Percentiles rank a stretch among this genome's conserved stretches.
Conservation (phyloP, 1,139 yeast species). For the Yamadazyma kanchanaburiensis region DNA sequence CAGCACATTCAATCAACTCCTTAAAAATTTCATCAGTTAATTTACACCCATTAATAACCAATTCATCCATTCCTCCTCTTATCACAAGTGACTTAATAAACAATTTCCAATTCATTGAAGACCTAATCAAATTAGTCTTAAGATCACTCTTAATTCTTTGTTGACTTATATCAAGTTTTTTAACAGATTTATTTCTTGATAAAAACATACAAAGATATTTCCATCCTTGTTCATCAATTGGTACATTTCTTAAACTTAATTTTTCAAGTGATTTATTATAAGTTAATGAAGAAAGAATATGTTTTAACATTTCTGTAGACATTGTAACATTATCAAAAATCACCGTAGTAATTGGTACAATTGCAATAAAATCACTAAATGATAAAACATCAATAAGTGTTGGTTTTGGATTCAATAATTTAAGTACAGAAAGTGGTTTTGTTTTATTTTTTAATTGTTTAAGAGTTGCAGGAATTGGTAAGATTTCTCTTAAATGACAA, state of each 20-base stretch:
- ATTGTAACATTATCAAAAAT: constrained; percentile 81
- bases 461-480: constrained; percentile 89
- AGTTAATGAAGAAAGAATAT: constrained; percentile 60
- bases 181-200: constrained; percentile 51
- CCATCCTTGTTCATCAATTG: constrained; percentile 75
- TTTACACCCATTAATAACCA: constrained; percentile 78
- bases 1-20: constrained; percentile 50
- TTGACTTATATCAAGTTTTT: constrained; percentile 77
- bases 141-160: constrained; percentile 59
- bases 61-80: constrained; percentile 78
- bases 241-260: constrained; percentile 74
- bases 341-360: constrained; percentile 75
- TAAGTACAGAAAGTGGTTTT: constrained; percentile 71
- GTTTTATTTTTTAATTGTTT: constrained; percentile 77
- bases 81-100: constrained; percentile 54
- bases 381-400: constrained; percentile 86
- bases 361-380: constrained; percentile 81
- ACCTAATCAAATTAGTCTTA: constrained; percentile 44
- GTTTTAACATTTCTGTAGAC: constrained; percentile 75
- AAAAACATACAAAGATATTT: constrained; percentile 68
- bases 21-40: constrained; percentile 51
- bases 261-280: constrained; percentile 61
- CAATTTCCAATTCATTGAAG: constrained; percentile 74
- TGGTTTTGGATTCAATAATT: constrained; percentile 85
- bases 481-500: constrained; percentile 86